Conservation (phyloP, 2,329 filamentous ascomycete species). For the Botryotinia narcissicola region DNA sequence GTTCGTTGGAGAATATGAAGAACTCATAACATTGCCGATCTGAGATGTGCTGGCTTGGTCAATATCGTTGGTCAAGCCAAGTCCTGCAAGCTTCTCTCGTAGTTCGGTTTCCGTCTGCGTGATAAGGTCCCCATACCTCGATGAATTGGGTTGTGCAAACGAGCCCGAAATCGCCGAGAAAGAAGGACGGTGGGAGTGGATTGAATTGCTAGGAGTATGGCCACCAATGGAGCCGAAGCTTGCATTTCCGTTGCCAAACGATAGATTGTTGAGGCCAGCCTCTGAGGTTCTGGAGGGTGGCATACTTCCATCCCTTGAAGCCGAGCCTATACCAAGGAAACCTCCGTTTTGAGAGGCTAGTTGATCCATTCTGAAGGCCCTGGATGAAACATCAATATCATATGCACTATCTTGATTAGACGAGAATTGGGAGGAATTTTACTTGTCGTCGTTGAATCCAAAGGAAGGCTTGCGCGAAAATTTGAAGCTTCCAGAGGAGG, state of each 20-base stretch:
- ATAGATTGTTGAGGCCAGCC: constrained; percentile 38
- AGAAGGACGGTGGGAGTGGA: constrained; percentile 48
- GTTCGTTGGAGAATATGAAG: constrained; percentile 34
- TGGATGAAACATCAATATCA: constrained; percentile 31
- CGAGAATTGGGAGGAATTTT: constrained; percentile 31
- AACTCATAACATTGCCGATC: constrained; percentile 24
- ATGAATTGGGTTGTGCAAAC: constrained; percentile 46
- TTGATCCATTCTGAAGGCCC: constrained; percentile 28
- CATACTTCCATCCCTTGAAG: constrained; percentile 54
- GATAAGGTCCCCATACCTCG: constrained; percentile 32
- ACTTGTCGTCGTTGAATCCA: constrained; percentile 36
- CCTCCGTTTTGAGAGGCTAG: constrained; percentile 43
- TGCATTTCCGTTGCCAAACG: constrained; percentile 28
- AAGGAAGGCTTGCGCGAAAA: constrained; percentile 37
- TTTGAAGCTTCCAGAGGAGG: constrained; percentile 45
- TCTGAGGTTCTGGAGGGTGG: constrained; percentile 56
- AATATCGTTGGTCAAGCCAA: constrained; percentile 31
- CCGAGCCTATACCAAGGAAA: constrained; percentile 46
- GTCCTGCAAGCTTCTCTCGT: constrained; percentile 33
- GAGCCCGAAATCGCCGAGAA: constrained; percentile 47
- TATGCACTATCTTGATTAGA: constrained; percentile 28
- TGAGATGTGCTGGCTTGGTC: constrained; percentile 30
- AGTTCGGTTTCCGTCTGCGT: constrained; percentile 33
- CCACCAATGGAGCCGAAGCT: constrained; percentile 35
- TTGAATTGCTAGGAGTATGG: constrained; percentile 46